Evolutionary conservation across 2,329 filamentous ascomycete species (phyloP), one percentile per base, ranked within the genome.

Genomic region (Penicillium sp.): DNA sequence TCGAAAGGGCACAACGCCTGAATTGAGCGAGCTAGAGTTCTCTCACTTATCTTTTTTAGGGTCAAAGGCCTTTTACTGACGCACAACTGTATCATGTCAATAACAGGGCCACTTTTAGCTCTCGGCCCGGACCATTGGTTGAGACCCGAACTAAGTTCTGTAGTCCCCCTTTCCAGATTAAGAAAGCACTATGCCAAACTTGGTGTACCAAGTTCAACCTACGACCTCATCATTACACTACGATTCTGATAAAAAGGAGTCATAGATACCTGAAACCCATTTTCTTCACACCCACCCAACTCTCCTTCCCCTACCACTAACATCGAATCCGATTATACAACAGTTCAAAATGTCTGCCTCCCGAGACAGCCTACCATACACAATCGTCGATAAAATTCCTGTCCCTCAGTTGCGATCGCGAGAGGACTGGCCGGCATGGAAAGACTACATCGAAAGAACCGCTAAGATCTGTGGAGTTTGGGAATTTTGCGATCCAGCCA

Each of bases 401-500:
- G 24, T 40, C 22, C 51, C 51, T 38, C 10, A 4, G 10, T 22
- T 40, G 8, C 33, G 12, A 17, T 38, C 51, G 24, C 51, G 22
- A 1, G 13, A 28, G 13, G 51, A 54, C 37, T 40, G 30, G 33
- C 51, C 51, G 2, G 10, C 4, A 2, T 54, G 51, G 51, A 38
- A 15, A 17, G 37, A 54, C 3, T 40, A 54, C 37, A 54, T 40
- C 8, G 37, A 28, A 40, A 54, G 17, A 4, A 26, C 22, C 15
- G 35, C 33, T 8, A 40, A 42, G 22, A n/a, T 54, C 15, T 54
- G 33, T 26, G 35, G 33, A 4, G 51, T 40, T n/a, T 54, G 51
- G 51, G 35, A 54, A 54, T 40, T 30, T 28, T 54, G 51, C 35
- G 17, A 54, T 19, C 51, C 51, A 17, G 35, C 35, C 24, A 9